A percentile compares a stretch with the other conserved stretches of the same genome.
Conservation (phyloP, 2,329 filamentous ascomycete genomes). For the Diaporthe eres region DNA sequence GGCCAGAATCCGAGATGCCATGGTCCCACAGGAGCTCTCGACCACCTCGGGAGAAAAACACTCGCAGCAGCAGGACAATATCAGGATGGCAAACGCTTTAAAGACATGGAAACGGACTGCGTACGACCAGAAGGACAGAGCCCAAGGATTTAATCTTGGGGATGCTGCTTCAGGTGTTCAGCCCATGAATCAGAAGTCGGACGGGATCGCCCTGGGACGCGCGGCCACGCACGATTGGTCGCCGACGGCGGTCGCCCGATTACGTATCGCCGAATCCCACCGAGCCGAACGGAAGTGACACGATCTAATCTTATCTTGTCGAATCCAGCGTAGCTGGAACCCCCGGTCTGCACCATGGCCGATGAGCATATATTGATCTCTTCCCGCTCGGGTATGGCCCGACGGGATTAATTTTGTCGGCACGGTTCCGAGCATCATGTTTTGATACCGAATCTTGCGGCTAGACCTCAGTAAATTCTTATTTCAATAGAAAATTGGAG, state of each 20-base stretch:
- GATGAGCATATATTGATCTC: background rate
- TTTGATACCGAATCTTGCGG: no score
- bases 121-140: no score
- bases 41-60: background rate
- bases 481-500: background rate
- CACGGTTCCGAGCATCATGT: background rate
- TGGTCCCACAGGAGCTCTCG: background rate
- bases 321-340: background rate
- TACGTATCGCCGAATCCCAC: conserved; percentile 25
- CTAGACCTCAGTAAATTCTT: background rate
- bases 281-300: conserved; percentile 9
- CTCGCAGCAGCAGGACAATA: background rate
- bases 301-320: conserved; percentile 34
- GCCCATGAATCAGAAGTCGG: conserved; percentile 17
- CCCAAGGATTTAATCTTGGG: background rate
- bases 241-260: background rate
- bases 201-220: conserved; percentile 24
- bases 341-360: background rate
- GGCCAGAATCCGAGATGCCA: conserved; percentile 36
- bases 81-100: background rate
- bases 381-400: background rate
- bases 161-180: background rate
- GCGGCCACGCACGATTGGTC: conserved; percentile 27
- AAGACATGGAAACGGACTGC: background rate
- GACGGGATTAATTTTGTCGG: background rate